A percentile compares a stretch with the other conserved stretches of the same genome.
phyloP scores from a whole-genome alignment of 2,329 filamentous ascomycete genomes.

The Kalaharituber pfeilii region DNA sequence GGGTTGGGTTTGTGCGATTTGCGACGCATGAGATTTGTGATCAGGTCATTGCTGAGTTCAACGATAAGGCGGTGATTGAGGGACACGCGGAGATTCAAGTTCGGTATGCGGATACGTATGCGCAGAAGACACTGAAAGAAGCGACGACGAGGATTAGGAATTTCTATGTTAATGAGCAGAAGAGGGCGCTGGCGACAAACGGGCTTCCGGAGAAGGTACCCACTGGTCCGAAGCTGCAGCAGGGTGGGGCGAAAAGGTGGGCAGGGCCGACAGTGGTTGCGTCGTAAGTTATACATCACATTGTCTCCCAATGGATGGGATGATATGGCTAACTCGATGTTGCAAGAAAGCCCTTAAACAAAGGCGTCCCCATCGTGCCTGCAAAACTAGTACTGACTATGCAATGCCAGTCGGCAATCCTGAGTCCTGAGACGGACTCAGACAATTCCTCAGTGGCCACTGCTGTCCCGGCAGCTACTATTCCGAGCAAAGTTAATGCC shows the following conservation, averaged over 20 bases:
- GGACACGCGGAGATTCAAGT: constrained; percentile 78
- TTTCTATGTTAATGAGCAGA: constrained; percentile 92
- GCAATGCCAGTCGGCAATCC: not conserved
- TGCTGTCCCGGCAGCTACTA: no score
- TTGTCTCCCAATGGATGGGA: no score
- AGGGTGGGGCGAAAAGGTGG: not conserved
- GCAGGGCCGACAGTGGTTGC: not conserved
- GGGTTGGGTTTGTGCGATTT: constrained; percentile 97
- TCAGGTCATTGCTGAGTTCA: constrained; percentile 69
- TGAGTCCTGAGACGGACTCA: not conserved
- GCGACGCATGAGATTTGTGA: constrained; percentile 79
- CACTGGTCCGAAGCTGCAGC: not conserved
- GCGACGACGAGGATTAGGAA: constrained; percentile 88
- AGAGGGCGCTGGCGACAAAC: constrained; percentile 29
- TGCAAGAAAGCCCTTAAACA: no score
- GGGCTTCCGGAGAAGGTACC: not conserved
- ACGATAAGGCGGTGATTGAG: constrained; percentile 57
- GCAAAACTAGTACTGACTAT: not conserved
- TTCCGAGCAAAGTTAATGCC: not conserved
- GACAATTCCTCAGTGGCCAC: not conserved
- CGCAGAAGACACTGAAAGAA: constrained; percentile 92
- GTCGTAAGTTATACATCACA: no score
- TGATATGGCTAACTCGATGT: no score
- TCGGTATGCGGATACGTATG: constrained; percentile 88
- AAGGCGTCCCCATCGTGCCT: no score